Percentiles rank a stretch among this genome's conserved stretches.
Conservation (phyloP, 202 grass and related monocot genomes). For the Digitaria exilis region DNA sequence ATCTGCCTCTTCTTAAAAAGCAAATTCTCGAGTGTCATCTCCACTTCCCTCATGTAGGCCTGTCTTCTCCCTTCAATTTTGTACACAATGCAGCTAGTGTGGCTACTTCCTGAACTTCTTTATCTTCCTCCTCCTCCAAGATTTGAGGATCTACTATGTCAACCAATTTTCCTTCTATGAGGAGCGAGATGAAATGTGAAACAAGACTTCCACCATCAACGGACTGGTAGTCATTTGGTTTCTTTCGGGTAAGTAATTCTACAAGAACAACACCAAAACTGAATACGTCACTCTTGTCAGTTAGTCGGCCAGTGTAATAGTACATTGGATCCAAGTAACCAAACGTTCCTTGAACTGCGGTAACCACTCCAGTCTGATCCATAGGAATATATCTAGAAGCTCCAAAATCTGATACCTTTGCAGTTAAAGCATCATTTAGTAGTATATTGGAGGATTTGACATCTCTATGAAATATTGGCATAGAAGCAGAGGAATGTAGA, state of each 20-base stretch:
- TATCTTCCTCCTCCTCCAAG: too few species aligned
- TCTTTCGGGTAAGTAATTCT: slow-evolving; percentile 23
- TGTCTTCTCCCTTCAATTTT: too few species aligned
- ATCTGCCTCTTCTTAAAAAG: not conserved
- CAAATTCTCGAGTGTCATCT: too few species aligned
- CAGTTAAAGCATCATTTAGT: not conserved
- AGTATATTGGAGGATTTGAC: not conserved
- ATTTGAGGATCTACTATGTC: too few species aligned
- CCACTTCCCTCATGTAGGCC: too few species aligned
- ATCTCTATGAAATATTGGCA: not conserved
- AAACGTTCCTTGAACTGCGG: not conserved
- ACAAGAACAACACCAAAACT: slow-evolving; percentile 40
- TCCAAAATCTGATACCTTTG: not conserved
- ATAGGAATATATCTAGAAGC: not conserved
- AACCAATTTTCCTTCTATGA: too few species aligned
- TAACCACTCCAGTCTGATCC: not conserved
- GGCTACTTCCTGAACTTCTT: too few species aligned
- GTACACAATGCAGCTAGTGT: too few species aligned
- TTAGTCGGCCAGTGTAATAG: slow-evolving; percentile 7
- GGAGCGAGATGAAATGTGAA: too few species aligned
- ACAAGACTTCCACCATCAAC: too few species aligned
- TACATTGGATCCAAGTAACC: slow-evolving; percentile 16
- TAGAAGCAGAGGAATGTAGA: slow-evolving; percentile 34
- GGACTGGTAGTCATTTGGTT: too few species aligned
- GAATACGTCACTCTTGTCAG: slow-evolving; percentile 36